phyloP scores from a whole-genome alignment of 1,284 basidiomycete genomes.

The Sanghuangporus weigelae region DNA sequence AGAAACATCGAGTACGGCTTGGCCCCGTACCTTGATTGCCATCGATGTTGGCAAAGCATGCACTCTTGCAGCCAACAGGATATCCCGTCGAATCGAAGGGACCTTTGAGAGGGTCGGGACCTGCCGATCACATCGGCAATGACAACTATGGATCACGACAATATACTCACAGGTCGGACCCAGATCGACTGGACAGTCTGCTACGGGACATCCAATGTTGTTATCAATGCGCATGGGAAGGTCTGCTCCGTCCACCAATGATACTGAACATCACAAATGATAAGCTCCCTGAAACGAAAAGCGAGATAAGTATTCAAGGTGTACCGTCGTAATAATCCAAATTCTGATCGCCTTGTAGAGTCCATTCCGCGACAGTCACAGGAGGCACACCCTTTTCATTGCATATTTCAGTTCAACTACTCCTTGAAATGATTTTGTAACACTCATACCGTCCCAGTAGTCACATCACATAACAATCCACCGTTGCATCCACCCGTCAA shows the following conservation, averaged over 20 bases:
- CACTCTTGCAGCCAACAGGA: conserved; percentile 52
- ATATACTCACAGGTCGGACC: conserved; percentile 36
- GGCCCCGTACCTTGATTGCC: conserved; percentile 33
- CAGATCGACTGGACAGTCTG: conserved; percentile 50
- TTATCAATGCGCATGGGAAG: conserved; percentile 51
- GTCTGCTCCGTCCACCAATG: conserved; percentile 56
- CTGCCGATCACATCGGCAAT: conserved; percentile 25
- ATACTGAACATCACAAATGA: conserved; percentile 41
- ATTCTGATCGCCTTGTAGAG: conserved; percentile 34
- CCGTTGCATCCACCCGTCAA: conserved; percentile 42
- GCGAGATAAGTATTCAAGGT: conserved; percentile 35
- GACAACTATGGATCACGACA: background rate
- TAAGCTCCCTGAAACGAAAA: background rate
- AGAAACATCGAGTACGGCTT: background rate
- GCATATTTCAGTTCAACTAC: too few species aligned
- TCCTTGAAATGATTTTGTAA: conserved; percentile 18
- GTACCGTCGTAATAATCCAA: conserved; percentile 45
- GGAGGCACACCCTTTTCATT: conserved; percentile 49
- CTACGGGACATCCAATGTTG: conserved; percentile 43
- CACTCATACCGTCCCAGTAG: conserved; percentile 51
- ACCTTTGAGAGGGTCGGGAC: conserved; percentile 46
- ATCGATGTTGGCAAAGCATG: conserved; percentile 50
- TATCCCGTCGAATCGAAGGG: conserved; percentile 46
- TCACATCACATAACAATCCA: conserved; percentile 36
- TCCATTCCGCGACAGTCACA: conserved; percentile 56